phyloP scores from a whole-genome alignment of 2,329 filamentous ascomycete species.

The Ascochyta pisi region DNA sequence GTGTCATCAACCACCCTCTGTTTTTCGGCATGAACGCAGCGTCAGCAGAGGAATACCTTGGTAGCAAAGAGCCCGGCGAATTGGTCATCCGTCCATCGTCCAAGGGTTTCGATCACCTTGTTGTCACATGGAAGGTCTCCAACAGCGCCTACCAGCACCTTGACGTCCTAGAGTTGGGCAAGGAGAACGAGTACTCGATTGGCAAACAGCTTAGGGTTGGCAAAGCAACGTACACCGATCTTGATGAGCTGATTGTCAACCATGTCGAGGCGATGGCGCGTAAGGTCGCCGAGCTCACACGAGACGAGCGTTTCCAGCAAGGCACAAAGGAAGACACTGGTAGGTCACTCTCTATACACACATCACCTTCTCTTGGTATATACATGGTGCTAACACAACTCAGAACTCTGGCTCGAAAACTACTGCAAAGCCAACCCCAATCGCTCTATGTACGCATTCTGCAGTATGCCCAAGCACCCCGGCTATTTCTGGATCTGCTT shows the following conservation, averaged over 20 bases:
- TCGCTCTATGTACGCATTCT: conserved; percentile 93
- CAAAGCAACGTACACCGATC: conserved; percentile 91
- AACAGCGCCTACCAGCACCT: conserved; percentile 98
- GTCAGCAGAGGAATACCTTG: conserved; percentile 92
- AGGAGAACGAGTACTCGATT: conserved; percentile 95
- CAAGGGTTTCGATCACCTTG: conserved; percentile 92
- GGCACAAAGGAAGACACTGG: conserved; percentile 81
- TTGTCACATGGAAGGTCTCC: conserved; percentile 97
- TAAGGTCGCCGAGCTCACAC: conserved; percentile 96
- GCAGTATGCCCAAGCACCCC: conserved; percentile 87
- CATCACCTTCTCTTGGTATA: background rate
- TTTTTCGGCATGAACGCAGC: conserved; percentile 92
- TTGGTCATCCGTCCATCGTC: conserved; percentile 95
- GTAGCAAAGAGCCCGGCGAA: conserved; percentile 83
- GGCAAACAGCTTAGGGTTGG: conserved; percentile 85
- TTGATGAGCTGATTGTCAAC: conserved; percentile 95
- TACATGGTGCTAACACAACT: conserved; percentile 22
- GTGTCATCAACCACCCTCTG: conserved; percentile 96
- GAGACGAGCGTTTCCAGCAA: conserved; percentile 90
- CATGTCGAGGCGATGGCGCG: conserved; percentile 97
- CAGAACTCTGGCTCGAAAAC: conserved; percentile 93
- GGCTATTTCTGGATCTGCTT: conserved; percentile 97
- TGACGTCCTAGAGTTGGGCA: conserved; percentile 94
- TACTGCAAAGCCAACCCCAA: conserved; percentile 97
- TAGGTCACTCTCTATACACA: conserved; percentile 58